Conservation (phyloP, 2,329 filamentous ascomycete species). For the Cryphonectria japonica region DNA sequence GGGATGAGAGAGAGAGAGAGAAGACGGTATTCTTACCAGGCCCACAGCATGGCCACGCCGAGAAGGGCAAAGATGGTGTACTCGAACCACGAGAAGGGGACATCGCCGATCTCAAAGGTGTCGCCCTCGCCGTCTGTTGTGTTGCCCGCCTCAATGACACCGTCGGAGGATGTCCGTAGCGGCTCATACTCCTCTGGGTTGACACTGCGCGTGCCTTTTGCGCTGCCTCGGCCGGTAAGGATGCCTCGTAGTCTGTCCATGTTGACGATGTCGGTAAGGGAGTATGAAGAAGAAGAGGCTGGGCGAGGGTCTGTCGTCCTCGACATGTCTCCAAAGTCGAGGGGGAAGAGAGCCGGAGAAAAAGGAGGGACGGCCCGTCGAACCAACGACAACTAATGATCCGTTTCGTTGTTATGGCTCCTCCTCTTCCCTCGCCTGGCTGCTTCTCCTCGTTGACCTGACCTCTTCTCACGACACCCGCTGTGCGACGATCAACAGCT, state of each 20-base stretch:
- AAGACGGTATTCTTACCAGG: conserved; percentile 67
- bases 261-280: conserved; percentile 11
- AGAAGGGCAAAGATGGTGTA: conserved; percentile 85
- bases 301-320: not conserved
- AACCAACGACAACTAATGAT: not conserved
- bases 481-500: not conserved
- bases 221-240: conserved; percentile 33
- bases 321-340: not conserved
- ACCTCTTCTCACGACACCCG: not conserved
- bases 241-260: conserved; percentile 28
- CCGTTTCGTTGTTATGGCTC: not conserved
- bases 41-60: conserved; percentile 95
- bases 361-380: not conserved
- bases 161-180: conserved; percentile 37
- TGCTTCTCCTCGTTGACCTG: not conserved
- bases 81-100: conserved; percentile 80
- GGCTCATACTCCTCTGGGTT: conserved; percentile 30
- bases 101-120: conserved; percentile 39
- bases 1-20: not conserved
- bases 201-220: conserved; percentile 33
- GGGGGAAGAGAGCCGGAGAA: not conserved
- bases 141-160: conserved; percentile 16
- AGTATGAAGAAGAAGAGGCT: not conserved
- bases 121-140: conserved; percentile 37
- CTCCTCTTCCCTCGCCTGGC: not conserved